phyloP scores from a whole-genome alignment of 192 early-diverging fungal species.

The Coemansia brasiliensis region DNA sequence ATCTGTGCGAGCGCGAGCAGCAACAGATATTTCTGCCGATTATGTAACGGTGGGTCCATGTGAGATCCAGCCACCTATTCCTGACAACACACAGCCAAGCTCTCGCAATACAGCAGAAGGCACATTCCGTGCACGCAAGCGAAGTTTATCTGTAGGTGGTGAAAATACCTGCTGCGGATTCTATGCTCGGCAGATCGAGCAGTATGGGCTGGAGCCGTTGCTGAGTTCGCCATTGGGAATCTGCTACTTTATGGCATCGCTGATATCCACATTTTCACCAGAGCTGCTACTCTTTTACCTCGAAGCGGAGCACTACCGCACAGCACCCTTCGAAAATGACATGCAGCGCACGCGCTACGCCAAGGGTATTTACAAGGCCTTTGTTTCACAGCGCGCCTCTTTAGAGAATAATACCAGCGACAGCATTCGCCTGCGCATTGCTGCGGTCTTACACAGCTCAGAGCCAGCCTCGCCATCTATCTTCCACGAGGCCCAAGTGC shows the following conservation, averaged over 20 bases:
- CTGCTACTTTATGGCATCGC: slow-evolving; percentile 50
- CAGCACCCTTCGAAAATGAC: slow-evolving; percentile 17
- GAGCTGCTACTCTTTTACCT: slow-evolving; percentile 47
- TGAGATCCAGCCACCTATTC: not conserved
- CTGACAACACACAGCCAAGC: not conserved
- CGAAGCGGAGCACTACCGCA: slow-evolving; percentile 49
- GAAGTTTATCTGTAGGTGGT: slow-evolving; percentile 53
- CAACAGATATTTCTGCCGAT: slow-evolving; percentile 20
- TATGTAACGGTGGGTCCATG: slow-evolving; percentile 11
- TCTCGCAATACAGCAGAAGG: not conserved
- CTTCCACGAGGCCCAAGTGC: slow-evolving; percentile 45
- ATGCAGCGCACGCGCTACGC: slow-evolving; percentile 48
- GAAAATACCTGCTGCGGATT: slow-evolving; percentile 41
- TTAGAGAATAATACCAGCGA: slow-evolving; percentile 54
- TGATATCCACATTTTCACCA: slow-evolving; percentile 31
- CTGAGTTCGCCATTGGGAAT: slow-evolving; percentile 44
- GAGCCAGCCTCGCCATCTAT: slow-evolving; percentile 14
- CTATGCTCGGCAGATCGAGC: slow-evolving; percentile 49
- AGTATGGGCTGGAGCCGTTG: slow-evolving; percentile 50
- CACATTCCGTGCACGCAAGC: slow-evolving; percentile 45
- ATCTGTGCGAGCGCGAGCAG: slow-evolving; percentile 18
- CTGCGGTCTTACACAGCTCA: slow-evolving; percentile 19
- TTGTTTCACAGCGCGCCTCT: slow-evolving; percentile 42
- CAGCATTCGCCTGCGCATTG: slow-evolving; percentile 32
- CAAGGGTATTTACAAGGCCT: slow-evolving; percentile 50